Evolutionary conservation across 1,284 basidiomycete species (phyloP).

Genomic region (Cronartium ribicola): DNA sequence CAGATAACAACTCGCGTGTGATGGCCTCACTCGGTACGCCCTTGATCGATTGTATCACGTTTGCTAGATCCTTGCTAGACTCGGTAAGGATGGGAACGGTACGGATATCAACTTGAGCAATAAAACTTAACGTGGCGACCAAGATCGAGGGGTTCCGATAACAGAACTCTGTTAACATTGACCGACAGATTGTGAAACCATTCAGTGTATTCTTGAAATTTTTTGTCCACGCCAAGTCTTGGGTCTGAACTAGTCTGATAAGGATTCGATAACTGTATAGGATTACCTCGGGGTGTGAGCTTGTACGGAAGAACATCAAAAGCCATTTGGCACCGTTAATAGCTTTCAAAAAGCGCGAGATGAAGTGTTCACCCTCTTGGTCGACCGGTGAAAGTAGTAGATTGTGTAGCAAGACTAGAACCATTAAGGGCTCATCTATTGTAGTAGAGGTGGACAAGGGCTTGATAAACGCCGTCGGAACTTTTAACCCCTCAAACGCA

Average conservation of each 20-base stretch:
- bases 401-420: conserved; percentile 61
- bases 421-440: conserved; percentile 61
- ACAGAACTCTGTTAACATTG: conserved; percentile 31
- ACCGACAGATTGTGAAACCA: conserved; percentile 38
- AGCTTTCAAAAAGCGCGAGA: conserved; percentile 62
- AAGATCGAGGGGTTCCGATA: conserved; percentile 29
- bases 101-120: conserved; percentile 39
- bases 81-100: conserved; percentile 25
- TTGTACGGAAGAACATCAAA: conserved; percentile 66
- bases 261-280: conserved; percentile 60
- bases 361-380: conserved; percentile 47
- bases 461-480: conserved; percentile 30
- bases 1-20: conserved; percentile 29
- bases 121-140: conserved; percentile 35
- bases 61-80: conserved; percentile 20
- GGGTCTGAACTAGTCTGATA: conserved; percentile 56
- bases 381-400: conserved; percentile 59
- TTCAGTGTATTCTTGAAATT: conserved; percentile 33
- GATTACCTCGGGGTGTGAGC: conserved; percentile 61
- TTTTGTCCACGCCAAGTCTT: conserved; percentile 34
- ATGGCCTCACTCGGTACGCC: conserved; percentile 35
- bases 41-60: conserved; percentile 30
- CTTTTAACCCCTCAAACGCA: background rate
- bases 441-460: conserved; percentile 45
- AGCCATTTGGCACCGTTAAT: conserved; percentile 70